Percentiles rank a stretch among this genome's conserved stretches.
phyloP scores from a whole-genome alignment of 1,139 yeast species.

The Pichia inconspicua region DNA sequence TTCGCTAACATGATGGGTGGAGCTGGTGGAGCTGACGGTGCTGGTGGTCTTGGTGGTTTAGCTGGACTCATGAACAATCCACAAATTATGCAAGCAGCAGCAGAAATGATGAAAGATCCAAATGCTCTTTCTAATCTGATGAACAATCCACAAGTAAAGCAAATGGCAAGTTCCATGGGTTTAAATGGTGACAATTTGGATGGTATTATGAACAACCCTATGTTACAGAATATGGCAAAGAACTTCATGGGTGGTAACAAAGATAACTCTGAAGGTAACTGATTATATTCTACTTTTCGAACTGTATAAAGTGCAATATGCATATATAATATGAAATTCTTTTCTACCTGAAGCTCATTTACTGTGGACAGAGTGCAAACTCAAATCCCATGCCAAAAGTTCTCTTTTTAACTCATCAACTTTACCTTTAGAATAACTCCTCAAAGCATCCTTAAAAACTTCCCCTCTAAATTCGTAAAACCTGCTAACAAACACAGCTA shows the following conservation, averaged over 20 bases:
- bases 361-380: slow-evolving; percentile 7
- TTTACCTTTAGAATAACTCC: slow-evolving; percentile 28
- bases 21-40: slow-evolving; percentile 36
- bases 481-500: slow-evolving; percentile 57
- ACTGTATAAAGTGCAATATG: neutral
- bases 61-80: slow-evolving; percentile 77
- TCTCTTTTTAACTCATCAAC: slow-evolving; percentile 24
- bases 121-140: slow-evolving; percentile 66
- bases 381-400: slow-evolving; percentile 15
- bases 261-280: neutral
- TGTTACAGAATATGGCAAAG: slow-evolving; percentile 59
- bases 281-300: neutral
- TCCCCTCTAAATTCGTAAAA: slow-evolving; percentile 44
- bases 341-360: neutral
- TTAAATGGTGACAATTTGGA: slow-evolving; percentile 36
- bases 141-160: slow-evolving; percentile 72
- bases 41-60: slow-evolving; percentile 57
- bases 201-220: slow-evolving; percentile 75
- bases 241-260: slow-evolving; percentile 42
- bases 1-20: slow-evolving; percentile 57
- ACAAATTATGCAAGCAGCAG: slow-evolving; percentile 87
- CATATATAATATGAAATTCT: neutral
- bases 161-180: slow-evolving; percentile 64
- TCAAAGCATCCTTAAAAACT: slow-evolving; percentile 34
- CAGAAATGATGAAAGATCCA: slow-evolving; percentile 87